Percentiles rank a stretch among this genome's conserved stretches.
Conservation (phyloP, 345 rosid species). For the Conringia planisiliqua region DNA sequence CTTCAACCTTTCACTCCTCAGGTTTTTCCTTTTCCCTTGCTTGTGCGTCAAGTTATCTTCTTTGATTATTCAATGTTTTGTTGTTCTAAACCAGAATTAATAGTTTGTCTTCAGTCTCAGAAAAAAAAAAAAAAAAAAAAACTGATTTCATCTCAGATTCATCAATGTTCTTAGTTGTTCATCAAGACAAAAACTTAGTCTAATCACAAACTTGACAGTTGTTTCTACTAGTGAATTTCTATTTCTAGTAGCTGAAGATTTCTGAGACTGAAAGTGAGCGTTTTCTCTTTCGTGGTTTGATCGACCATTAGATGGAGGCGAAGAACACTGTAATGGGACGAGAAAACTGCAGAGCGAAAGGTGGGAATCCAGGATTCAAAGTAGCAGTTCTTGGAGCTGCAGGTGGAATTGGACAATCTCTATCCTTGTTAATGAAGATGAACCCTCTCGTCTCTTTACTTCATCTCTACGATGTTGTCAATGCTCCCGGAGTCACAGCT, state of each 20-base stretch:
- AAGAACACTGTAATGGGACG: constrained; percentile 37
- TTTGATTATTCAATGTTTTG: not conserved
- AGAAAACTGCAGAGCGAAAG: constrained; percentile 64
- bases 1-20: constrained; percentile 52
- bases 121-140: not conserved
- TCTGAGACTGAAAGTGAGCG: not conserved
- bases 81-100: not conserved
- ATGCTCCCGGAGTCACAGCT: constrained; percentile 82
- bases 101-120: constrained; percentile 1
- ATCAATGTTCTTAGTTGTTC: not conserved
- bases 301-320: constrained; percentile 41
- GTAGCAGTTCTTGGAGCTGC: constrained; percentile 83
- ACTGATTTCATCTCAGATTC: not conserved
- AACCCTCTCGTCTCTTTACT: constrained; percentile 82
- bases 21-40: constrained; percentile 31
- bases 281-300: not conserved
- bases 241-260: not conserved
- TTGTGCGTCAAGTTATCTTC: constrained; percentile 10
- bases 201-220: not conserved
- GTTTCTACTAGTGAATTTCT: not conserved
- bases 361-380: constrained; percentile 72
- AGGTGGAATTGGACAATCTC: constrained; percentile 76
- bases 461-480: constrained; percentile 81
- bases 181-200: not conserved
- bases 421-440: constrained; percentile 66